Evolutionary conservation across 805 yeast genomes (phyloP), one percentile per base, ranked within the genome.

Genomic region (Starmerella cellae): DNA sequence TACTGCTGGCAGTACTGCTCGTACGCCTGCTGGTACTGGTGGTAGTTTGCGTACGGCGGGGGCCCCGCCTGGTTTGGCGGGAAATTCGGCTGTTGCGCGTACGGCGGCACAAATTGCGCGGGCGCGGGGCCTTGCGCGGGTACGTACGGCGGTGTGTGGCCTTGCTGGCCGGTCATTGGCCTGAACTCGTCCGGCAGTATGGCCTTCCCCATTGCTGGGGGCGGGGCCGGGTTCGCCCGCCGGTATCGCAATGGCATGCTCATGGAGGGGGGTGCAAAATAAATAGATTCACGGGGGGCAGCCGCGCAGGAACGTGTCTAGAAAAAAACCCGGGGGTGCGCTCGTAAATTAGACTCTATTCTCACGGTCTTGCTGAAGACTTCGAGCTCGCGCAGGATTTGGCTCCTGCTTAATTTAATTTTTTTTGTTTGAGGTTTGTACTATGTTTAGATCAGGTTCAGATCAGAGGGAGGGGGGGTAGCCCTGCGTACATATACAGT

Each of bases 191-290:
- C n/a, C n/a, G 28, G 28, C 11, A 24, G 11, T 24, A 13, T 8
- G 28, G 28, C 28, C 28, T 8, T 8, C 13, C 13, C 28, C 28
- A 13, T 13, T 13, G 28, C 28, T 13, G 28, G 28, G 11, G 11
- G 35, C 14, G 21, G 29, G 14, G 16, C 36, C 8, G 36, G 41
- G 29, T 17, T 34, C 27, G 36, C 23, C 10, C 41, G 41, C n/a
- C 44, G 44, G 21, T 41, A 41, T 17, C 44, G 39, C 36, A 41
- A 29, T 13, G 44, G 44, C 31, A 26, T 29, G 35, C 37, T 41
- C 44, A 41, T 41, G 14, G 28, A 13, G 28, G n/a, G n/a, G n/a
- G n/a, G n/a, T n/a, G n/a, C n/a, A n/a, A n/a, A n/a, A n/a, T n/a
- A n/a, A n/a, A n/a, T n/a, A n/a, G n/a, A n/a, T n/a, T n/a, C n/a